These are phyloP conservation scores for Zizania latifolia DNA, from an alignment of 176 grass and related monocot species.

Conservation along the genomic window DNA sequence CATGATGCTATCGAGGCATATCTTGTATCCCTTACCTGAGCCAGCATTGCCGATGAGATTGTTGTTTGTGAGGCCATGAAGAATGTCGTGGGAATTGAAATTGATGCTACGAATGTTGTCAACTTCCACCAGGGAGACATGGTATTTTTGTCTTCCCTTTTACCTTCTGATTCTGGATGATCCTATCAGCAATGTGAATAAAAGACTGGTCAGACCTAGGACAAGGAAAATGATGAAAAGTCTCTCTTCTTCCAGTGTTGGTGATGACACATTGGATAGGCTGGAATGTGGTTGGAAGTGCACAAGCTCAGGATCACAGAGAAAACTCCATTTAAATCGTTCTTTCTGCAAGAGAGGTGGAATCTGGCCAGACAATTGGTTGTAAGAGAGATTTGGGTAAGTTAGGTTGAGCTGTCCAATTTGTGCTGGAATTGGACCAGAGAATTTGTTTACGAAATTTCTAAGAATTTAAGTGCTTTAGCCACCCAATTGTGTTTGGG, in stretches of 20 bases:
- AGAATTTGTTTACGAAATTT: slow-evolving; percentile 13
- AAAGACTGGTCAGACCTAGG: not conserved
- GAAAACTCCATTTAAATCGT: slow-evolving; percentile 7
- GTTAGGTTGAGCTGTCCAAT: not conserved
- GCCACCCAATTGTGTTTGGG: not conserved
- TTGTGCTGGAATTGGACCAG: not conserved
- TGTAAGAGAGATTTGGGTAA: slow-evolving; percentile 28
- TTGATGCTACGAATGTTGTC: not conserved
- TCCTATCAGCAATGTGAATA: not conserved
- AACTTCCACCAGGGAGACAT: not conserved
- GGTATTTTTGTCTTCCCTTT: too few relatives aligned
- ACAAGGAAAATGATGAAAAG: slow-evolving; percentile 19
- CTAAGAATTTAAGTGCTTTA: not conserved
- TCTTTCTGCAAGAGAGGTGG: not conserved
- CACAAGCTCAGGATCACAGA: slow-evolving; percentile 34
- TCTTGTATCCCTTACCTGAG: slow-evolving; percentile 36
- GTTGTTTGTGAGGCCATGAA: not conserved
- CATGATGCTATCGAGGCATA: not conserved
- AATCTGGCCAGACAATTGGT: slow-evolving; percentile 34
- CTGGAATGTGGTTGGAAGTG: not conserved
- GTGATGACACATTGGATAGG: not conserved
- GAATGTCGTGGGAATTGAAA: slow-evolving; percentile 15
- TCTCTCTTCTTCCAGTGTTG: not conserved
- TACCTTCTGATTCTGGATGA: not conserved
- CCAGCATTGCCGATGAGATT: slow-evolving; percentile 35